Base-by-base conservation (phyloP, 805 yeast genomes). In the Zygosaccharomyces gambellarensis region DNA sequence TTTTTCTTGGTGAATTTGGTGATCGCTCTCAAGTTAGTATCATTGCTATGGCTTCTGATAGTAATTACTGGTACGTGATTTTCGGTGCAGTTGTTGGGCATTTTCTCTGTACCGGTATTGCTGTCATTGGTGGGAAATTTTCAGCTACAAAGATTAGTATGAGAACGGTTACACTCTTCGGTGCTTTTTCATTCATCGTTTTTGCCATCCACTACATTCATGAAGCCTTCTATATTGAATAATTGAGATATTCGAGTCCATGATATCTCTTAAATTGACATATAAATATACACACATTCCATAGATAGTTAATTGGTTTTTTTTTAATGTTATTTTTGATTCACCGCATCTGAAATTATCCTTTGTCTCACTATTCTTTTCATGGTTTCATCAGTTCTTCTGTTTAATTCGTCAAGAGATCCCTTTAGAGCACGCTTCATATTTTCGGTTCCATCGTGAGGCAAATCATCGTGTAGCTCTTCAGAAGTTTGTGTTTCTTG, bases 1-100 rank as follows among this genome's bases (percentile, higher is more conserved):
- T 96, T 4, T 94, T 94, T 67, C 72, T 94, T 44, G 99, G 97
- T 52, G 99, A 94, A 72, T 90, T 98, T 95, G 99, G 99, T 45
- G 99, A 94, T 69, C 82, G 99, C 62, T 90, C 97, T 10, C 99
- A 94, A 72, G 89, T 94, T 48, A 96, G 97, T 39, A 94, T 97
- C 30, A 90, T 94, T 61, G 98, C 98, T 36, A 86, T 94, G 95
- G 97, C 98, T 46, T 96, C 99, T 1, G 97, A 97, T 36, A 83
- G 89, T 39, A 86, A 90, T 67, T 94, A 89, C 71, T 83, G 94
- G 90, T 76, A 76, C 57, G 95, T 90, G 36, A 88, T 92, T 42
- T 58, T 83, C 42, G 99, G 99, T 53, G 96, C 95, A 19, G 80
- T 89, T 34, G 67, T 85, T 39, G 99, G 99, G 30, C 99, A 94